These are phyloP conservation scores for Dipodascopsis uninucleata DNA, from an alignment of 805 yeast species.

Conservation along the genomic window DNA sequence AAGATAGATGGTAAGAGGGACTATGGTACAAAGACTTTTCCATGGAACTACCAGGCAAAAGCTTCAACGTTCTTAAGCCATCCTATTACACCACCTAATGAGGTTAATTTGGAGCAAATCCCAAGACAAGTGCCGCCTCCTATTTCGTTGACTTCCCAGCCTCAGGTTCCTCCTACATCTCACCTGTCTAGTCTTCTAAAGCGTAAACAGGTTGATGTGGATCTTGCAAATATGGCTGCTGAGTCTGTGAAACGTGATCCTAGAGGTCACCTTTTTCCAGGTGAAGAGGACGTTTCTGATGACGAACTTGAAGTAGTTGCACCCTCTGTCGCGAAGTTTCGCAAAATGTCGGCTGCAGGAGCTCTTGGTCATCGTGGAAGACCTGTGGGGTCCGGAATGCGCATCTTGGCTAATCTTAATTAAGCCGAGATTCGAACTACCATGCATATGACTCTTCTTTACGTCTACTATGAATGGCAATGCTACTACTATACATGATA, in stretches of 20 bases:
- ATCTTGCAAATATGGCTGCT: slow-evolving; percentile 18
- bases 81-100: slow-evolving; percentile 26
- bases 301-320: slow-evolving; percentile 12
- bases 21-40: slow-evolving; percentile 17
- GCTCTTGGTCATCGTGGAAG: slow-evolving; percentile 8
- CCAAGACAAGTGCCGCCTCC: slow-evolving; percentile 16
- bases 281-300: slow-evolving; percentile 26
- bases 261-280: slow-evolving; percentile 29
- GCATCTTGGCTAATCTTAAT: slow-evolving; percentile 19
- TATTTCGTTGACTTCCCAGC: not conserved
- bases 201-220: slow-evolving; percentile 20
- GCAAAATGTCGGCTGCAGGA: slow-evolving; percentile 9
- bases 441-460: no score
- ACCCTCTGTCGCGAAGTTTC: slow-evolving; percentile 23
- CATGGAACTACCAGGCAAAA: slow-evolving; percentile 15
- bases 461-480: no score
- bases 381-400: slow-evolving; percentile 22
- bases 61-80: slow-evolving; percentile 5
- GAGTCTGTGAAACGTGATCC: slow-evolving; percentile 28
- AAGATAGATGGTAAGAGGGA: slow-evolving; percentile 6
- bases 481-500: no score
- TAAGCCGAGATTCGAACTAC: no score
- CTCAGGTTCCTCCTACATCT: slow-evolving; percentile 12
- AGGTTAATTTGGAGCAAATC: slow-evolving; percentile 15
- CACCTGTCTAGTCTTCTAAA: slow-evolving; percentile 22